Percentiles rank a stretch among this genome's conserved stretches.
Conservation (phyloP, 1,284 basidiomycete species). For the Apiotrichum laibachii region DNA sequence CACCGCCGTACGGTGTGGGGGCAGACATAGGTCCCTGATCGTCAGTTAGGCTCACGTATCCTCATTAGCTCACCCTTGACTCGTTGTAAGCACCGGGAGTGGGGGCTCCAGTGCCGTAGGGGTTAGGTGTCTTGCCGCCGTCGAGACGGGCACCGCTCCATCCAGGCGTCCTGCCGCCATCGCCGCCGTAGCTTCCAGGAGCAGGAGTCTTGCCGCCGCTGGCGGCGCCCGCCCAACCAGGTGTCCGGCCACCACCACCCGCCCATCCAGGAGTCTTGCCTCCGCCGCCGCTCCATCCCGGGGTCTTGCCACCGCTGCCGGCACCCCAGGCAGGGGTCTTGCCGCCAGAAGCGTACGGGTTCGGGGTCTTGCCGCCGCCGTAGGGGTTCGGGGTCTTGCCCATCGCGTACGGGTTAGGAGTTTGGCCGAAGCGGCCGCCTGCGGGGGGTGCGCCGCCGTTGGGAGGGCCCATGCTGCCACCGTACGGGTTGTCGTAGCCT, state of each 20-base stretch:
- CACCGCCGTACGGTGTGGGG: constrained; percentile 56
- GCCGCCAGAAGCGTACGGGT: constrained; percentile 47
- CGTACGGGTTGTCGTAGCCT: constrained; percentile 45
- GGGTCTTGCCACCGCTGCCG: constrained; percentile 51
- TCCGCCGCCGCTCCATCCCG: constrained; percentile 21
- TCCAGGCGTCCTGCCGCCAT: constrained; percentile 49
- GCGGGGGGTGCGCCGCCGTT: constrained; percentile 35
- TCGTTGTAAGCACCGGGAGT: constrained; percentile 30
- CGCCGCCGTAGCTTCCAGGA: constrained; percentile 14
- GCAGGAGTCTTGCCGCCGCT: constrained; percentile 8
- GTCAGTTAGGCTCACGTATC: neutral
- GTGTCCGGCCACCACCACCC: constrained; percentile 47
- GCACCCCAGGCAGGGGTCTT: constrained; percentile 57
- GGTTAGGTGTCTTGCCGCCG: constrained; percentile 59
- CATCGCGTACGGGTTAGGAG: constrained; percentile 61
- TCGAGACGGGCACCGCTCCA: constrained; percentile 28
- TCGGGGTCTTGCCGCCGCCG: constrained; percentile 8
- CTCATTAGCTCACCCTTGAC: constrained; percentile 26
- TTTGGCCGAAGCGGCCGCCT: constrained; percentile 57
- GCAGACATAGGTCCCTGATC: constrained; percentile 37
- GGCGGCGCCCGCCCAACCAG: constrained; percentile 38
- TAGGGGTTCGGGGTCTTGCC: constrained; percentile 56
- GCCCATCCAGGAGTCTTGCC: constrained; percentile 59
- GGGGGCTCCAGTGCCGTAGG: constrained; percentile 52
- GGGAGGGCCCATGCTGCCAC: constrained; percentile 11